phyloP scores from a whole-genome alignment of 768 basidiomycete genomes.

The Porphyrellus cyaneotinctus region DNA sequence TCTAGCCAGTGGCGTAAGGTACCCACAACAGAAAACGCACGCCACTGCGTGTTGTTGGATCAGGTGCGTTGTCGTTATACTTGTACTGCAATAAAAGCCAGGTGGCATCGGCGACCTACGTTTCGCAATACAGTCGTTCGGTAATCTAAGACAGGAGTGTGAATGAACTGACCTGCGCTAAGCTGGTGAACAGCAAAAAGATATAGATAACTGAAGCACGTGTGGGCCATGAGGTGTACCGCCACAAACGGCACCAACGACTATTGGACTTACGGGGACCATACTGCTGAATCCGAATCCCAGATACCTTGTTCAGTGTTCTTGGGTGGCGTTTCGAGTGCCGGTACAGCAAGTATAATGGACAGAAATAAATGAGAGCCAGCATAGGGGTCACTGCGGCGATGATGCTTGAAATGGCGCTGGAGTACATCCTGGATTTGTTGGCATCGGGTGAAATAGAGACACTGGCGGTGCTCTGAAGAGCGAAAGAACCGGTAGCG shows the following conservation, averaged over 20 bases:
- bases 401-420: conserved; percentile 35
- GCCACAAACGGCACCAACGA: background rate
- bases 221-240: conserved; percentile 20
- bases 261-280: conserved; percentile 43
- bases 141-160: background rate
- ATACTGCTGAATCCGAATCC: conserved; percentile 45
- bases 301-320: conserved; percentile 48
- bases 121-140: conserved; percentile 1
- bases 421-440: conserved; percentile 32
- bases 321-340: conserved; percentile 43
- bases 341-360: conserved; percentile 47
- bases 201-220: conserved; percentile 43
- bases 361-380: conserved; percentile 46
- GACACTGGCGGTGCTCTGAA: conserved; percentile 18
- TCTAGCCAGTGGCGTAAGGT: background rate
- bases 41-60: conserved; percentile 39
- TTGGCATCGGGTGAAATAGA: conserved; percentile 19
- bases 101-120: conserved; percentile 48
- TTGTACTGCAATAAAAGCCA: conserved; percentile 59
- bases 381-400: conserved; percentile 34
- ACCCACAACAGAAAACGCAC: conserved; percentile 49
- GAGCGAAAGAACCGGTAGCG: conserved; percentile 30
- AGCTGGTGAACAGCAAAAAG: conserved; percentile 45
- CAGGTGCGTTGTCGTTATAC: conserved; percentile 50
- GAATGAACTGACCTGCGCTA: conserved; percentile 40